A percentile compares a stretch with the other conserved stretches of the same genome.
Conservation (phyloP, 192 early-diverging fungal species). For the Coemansia sp. region DNA sequence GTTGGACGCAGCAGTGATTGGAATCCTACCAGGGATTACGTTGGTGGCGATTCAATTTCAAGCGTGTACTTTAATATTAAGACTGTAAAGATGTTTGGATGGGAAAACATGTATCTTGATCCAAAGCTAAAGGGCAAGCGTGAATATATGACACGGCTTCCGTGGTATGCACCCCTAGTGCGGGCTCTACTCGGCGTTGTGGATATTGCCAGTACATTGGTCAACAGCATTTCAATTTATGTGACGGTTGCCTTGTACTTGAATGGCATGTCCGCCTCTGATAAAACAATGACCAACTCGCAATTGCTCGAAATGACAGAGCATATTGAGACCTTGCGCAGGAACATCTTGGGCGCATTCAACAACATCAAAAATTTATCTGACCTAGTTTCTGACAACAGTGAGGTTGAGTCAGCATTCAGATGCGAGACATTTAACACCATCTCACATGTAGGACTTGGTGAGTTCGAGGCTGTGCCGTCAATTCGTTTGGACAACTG, state of each 20-base stretch:
- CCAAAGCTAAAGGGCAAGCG: not conserved
- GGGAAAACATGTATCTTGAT: conserved; percentile 10
- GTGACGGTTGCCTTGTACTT: not conserved
- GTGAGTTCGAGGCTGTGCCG: not conserved
- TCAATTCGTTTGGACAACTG: not conserved
- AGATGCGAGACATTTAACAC: not conserved
- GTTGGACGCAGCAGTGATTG: not conserved
- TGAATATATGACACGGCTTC: not conserved
- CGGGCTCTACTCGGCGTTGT: not conserved
- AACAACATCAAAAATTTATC: not conserved
- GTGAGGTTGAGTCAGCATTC: not conserved
- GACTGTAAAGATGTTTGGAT: conserved; percentile 13
- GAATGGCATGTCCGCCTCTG: not conserved
- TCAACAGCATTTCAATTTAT: conserved; percentile 1
- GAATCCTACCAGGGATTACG: not conserved
- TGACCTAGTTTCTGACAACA: not conserved
- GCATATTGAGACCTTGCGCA: not conserved
- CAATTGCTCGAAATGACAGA: conserved; percentile 4
- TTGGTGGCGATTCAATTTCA: not conserved
- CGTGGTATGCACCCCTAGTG: conserved; percentile 11
- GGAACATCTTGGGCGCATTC: not conserved
- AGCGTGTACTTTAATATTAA: not conserved
- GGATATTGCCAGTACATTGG: not conserved
- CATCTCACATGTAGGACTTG: not conserved
- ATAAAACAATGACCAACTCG: not conserved